phyloP scores from a whole-genome alignment of 169 alveolate species.

The Blepharisma undulans region DNA sequence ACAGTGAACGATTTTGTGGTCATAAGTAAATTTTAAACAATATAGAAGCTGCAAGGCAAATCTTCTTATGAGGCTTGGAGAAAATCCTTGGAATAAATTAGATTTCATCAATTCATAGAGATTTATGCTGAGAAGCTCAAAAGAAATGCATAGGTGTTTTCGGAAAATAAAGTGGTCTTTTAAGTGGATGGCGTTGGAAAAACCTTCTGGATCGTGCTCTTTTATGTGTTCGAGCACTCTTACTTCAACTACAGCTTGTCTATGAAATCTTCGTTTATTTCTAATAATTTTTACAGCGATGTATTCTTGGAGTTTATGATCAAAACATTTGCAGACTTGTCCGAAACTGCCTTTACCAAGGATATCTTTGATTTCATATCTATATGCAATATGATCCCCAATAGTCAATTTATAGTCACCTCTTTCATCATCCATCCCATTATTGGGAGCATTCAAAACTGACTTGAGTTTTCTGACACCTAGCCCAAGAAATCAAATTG shows the following conservation, averaged over 20 bases:
- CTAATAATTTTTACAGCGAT: conserved; percentile 81
- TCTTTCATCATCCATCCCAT: conserved; percentile 78
- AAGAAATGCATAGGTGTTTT: conserved; percentile 80
- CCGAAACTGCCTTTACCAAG: conserved; percentile 89
- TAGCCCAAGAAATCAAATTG: conserved; percentile 56
- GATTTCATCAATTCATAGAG: conserved; percentile 68
- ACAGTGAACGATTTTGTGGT: conserved; percentile 76
- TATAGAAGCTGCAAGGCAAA: conserved; percentile 68
- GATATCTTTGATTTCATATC: conserved; percentile 72
- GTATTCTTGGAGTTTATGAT: conserved; percentile 72
- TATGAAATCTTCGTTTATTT: conserved; percentile 71
- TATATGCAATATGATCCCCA: conserved; percentile 75
- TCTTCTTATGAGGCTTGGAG: conserved; percentile 58
- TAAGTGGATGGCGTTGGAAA: conserved; percentile 68
- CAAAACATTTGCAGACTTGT: conserved; percentile 76
- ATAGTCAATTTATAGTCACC: conserved; percentile 76
- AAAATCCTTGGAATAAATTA: conserved; percentile 60
- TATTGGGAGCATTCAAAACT: conserved; percentile 39
- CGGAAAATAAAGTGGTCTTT: conserved; percentile 75
- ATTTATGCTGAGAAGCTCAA: conserved; percentile 74
- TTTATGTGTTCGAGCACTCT: conserved; percentile 69
- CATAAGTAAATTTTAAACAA: conserved; percentile 60
- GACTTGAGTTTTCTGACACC: conserved; percentile 54
- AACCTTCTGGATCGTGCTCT: conserved; percentile 69
- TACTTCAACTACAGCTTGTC: conserved; percentile 77